A percentile compares a stretch with the other conserved stretches of the same genome.
Evolutionary conservation across 345 rosid species (phyloP).

Genomic region (Dipteronia dyeriana): DNA sequence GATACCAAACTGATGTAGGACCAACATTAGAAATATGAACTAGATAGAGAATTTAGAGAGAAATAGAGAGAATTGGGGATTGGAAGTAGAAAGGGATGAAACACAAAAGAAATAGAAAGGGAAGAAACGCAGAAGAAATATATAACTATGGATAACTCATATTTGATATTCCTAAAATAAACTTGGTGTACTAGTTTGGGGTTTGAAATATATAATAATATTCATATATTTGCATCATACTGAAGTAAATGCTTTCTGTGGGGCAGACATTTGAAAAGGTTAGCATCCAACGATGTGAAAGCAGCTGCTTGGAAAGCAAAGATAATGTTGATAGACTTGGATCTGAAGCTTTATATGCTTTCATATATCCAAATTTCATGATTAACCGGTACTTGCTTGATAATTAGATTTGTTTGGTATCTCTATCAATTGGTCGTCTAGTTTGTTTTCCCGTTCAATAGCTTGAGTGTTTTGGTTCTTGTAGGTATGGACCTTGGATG

Average conservation of each 20-base stretch:
- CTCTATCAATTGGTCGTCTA: not conserved
- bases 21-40: no score
- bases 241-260: slow-evolving; percentile 14
- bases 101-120: no score
- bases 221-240: not conserved
- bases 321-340: slow-evolving; percentile 67
- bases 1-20: no score
- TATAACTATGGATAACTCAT: not conserved
- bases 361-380: slow-evolving; percentile 95
- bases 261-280: slow-evolving; percentile 66
- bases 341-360: slow-evolving; percentile 74
- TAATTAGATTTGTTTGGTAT: not conserved
- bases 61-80: no score
- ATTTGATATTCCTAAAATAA: slow-evolving; percentile 2
- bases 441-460: slow-evolving; percentile 1
- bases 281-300: slow-evolving; percentile 80
- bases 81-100: no score
- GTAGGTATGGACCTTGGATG: slow-evolving; percentile 97
- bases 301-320: slow-evolving; percentile 42
- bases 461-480: not conserved
- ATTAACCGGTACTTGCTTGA: slow-evolving; percentile 59
- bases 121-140: no score
- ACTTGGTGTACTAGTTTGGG: not conserved
- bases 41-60: no score
- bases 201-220: not conserved